These are phyloP conservation scores for Carex arenaria DNA, from an alignment of 202 grass and related monocot species.

Conservation along the genomic window DNA sequence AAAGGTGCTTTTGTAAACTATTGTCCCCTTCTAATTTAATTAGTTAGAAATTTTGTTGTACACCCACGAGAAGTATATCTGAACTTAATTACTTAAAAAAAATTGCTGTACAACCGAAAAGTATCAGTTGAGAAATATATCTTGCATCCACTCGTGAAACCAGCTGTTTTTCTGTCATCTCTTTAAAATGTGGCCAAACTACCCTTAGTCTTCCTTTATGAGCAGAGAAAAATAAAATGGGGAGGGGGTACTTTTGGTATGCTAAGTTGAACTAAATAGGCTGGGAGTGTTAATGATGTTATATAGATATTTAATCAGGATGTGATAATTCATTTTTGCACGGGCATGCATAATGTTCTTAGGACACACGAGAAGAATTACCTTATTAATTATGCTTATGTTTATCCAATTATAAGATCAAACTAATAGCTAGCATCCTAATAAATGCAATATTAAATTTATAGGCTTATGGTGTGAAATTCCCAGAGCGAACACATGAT, in stretches of 20 bases:
- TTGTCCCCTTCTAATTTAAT: neutral
- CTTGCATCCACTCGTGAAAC: neutral
- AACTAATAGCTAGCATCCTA: neutral
- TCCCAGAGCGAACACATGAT: conserved; percentile 53
- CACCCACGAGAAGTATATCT: neutral
- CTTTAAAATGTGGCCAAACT: neutral
- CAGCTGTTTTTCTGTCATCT: neutral
- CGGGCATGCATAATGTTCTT: neutral
- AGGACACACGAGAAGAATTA: neutral
- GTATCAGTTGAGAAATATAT: neutral
- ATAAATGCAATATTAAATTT: conserved; percentile 14
- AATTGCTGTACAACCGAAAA: neutral
- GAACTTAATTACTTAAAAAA: neutral
- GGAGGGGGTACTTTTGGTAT: neutral
- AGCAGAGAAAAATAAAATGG: neutral
- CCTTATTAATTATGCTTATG: neutral
- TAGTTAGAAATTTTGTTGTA: neutral
- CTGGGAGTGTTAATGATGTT: too few relatives aligned
- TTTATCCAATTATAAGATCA: neutral
- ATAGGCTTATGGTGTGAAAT: conserved; percentile 63
- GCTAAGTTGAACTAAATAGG: neutral
- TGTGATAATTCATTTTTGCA: neutral
- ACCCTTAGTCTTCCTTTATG: neutral
- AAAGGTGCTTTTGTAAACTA: conserved; percentile 35
- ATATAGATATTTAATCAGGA: neutral